Conservation (phyloP, 768 basidiomycete genomes). For the Asterophora parasitica region DNA sequence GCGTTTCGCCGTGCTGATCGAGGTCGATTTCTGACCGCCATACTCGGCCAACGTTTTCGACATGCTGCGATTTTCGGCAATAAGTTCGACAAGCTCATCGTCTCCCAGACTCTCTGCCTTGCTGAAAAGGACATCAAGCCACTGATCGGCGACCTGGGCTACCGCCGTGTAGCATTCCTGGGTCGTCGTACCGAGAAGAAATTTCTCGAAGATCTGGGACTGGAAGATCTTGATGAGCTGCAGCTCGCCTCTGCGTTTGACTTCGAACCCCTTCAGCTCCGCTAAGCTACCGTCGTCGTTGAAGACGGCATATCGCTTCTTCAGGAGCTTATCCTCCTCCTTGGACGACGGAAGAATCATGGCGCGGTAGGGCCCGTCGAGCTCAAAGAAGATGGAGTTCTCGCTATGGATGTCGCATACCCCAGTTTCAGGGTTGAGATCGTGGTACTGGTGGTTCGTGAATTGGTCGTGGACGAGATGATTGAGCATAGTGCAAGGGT, state of each 20-base stretch:
- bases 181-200: slow-evolving; percentile 87
- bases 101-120: slow-evolving; percentile 81
- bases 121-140: slow-evolving; percentile 93
- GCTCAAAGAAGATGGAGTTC: slow-evolving; percentile 99
- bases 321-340: slow-evolving; percentile 96
- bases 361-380: slow-evolving; percentile 97
- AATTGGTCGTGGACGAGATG: slow-evolving; percentile 94
- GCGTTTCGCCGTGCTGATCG: slow-evolving; percentile 92
- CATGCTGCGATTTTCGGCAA: slow-evolving; percentile 98
- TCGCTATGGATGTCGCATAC: slow-evolving; percentile 86
- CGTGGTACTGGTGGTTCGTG: slow-evolving; percentile 98
- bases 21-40: slow-evolving; percentile 94
- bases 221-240: slow-evolving; percentile 99
- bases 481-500: slow-evolving; percentile 99
- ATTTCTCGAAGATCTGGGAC: slow-evolving; percentile 96
- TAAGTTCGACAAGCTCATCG: slow-evolving; percentile 94
- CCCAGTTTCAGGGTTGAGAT: slow-evolving; percentile 79
- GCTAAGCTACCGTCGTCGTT: slow-evolving; percentile 97
- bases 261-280: slow-evolving; percentile 97
- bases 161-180: slow-evolving; percentile 96
- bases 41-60: slow-evolving; percentile 95
- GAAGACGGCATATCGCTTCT: slow-evolving; percentile 99
- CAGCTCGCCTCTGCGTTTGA: slow-evolving; percentile 94
- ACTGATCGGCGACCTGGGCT: slow-evolving; percentile 89
- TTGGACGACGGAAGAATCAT: slow-evolving; percentile 99